These are phyloP conservation scores for Podaxis carcinomalis DNA, from an alignment of 768 basidiomycete species.

Conservation along the genomic window DNA sequence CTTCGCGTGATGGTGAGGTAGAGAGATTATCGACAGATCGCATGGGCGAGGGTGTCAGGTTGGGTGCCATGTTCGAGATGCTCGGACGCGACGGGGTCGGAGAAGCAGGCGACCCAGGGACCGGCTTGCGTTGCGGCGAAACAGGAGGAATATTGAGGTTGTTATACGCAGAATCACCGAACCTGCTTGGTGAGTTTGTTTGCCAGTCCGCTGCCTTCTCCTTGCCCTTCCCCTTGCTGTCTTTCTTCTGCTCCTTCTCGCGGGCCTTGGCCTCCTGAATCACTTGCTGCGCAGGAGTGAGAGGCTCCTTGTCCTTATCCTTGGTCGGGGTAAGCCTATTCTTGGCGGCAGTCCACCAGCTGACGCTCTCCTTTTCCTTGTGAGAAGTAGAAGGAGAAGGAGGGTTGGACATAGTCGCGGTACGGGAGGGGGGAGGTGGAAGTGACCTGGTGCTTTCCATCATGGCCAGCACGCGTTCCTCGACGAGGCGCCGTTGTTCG, in stretches of 20 bases:
- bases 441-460: conserved; percentile 45
- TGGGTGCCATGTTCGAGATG: conserved; percentile 43
- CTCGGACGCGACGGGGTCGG: conserved; percentile 59
- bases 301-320: conserved; percentile 58
- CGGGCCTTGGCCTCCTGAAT: conserved; percentile 69
- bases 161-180: conserved; percentile 51
- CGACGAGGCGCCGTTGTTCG: conserved; percentile 59
- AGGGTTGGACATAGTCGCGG: conserved; percentile 51
- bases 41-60: conserved; percentile 64
- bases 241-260: conserved; percentile 54
- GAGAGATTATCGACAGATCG: conserved; percentile 40
- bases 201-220: conserved; percentile 49
- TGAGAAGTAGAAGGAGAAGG: conserved; percentile 66
- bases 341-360: conserved; percentile 78
- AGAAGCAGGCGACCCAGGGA: conserved; percentile 53
- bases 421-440: conserved; percentile 58
- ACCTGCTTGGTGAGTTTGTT: conserved; percentile 45
- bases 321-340: conserved; percentile 76
- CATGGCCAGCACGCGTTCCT: conserved; percentile 77
- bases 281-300: conserved; percentile 85
- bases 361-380: conserved; percentile 56
- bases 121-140: conserved; percentile 42
- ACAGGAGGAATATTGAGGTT: conserved; percentile 48
- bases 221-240: conserved; percentile 42
- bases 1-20: conserved; percentile 49